A percentile compares a stretch with the other conserved stretches of the same genome.
Evolutionary conservation across 1,284 basidiomycete genomes (phyloP).

Genomic region (Anthracocystis setariae): DNA sequence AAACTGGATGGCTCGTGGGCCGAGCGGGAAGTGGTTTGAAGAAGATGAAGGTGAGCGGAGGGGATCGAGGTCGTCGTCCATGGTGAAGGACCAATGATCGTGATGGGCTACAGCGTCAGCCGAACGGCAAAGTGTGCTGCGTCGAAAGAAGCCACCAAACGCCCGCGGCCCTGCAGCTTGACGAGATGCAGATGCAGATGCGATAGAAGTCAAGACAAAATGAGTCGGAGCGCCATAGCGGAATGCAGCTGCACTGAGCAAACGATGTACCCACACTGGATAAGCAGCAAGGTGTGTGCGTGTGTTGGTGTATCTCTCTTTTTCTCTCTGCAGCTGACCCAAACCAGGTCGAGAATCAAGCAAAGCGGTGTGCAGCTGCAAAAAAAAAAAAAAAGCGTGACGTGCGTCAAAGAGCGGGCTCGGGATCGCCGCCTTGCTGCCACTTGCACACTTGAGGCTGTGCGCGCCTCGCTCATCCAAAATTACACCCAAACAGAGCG

Average conservation of each 20-base stretch:
- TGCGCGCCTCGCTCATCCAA: slow-evolving; percentile 1
- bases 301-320: too few species aligned
- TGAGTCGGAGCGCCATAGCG: slow-evolving; percentile 13
- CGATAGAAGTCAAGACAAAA: background rate
- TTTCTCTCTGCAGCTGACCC: too few species aligned
- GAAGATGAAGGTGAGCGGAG: slow-evolving; percentile 29
- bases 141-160: background rate
- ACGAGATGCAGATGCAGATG: background rate
- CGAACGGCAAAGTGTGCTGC: background rate
- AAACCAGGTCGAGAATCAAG: background rate
- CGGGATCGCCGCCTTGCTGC: slow-evolving; percentile 11
- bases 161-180: background rate
- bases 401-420: slow-evolving; percentile 4
- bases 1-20: slow-evolving; percentile 42
- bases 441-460: background rate
- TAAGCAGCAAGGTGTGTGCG: too few species aligned
- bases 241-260: slow-evolving; percentile 10
- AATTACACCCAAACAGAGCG: background rate
- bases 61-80: slow-evolving; percentile 31
- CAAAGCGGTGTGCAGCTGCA: slow-evolving; percentile 16
- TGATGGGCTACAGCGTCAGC: background rate
- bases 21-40: slow-evolving; percentile 18
- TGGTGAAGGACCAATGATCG: background rate
- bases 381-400: slow-evolving; percentile 15
- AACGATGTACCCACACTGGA: too few species aligned